Conservation (phyloP, 352 stramenopile species). For the Globisporangium radiosum region DNA sequence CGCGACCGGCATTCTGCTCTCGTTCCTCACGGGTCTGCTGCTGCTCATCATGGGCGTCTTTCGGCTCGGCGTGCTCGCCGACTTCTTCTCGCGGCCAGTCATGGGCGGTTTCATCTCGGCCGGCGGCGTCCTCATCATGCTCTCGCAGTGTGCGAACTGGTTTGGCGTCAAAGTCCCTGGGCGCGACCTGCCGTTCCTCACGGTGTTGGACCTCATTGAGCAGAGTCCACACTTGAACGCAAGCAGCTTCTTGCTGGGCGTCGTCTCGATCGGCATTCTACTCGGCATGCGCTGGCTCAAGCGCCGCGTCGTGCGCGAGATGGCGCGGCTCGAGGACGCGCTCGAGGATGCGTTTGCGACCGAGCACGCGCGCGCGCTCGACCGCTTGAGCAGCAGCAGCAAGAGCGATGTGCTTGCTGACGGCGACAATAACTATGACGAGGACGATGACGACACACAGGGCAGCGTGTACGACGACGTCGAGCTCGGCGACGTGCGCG, state of each 20-base stretch:
- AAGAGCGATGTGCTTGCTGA: conserved; percentile 9
- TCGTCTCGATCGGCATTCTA: conserved; percentile 47
- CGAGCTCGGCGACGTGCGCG: conserved; percentile 12
- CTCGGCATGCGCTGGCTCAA: conserved; percentile 38
- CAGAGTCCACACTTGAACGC: conserved; percentile 62
- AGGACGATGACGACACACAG: conserved; percentile 17
- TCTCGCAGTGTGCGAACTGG: conserved; percentile 84
- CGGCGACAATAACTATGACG: conserved; percentile 12
- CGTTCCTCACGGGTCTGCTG: conserved; percentile 71
- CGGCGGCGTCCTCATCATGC: conserved; percentile 87
- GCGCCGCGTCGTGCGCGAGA: conserved; percentile 36
- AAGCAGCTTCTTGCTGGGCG: conserved; percentile 59
- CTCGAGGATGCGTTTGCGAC: conserved; percentile 38
- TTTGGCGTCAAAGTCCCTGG: conserved; percentile 65
- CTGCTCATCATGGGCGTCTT: conserved; percentile 80
- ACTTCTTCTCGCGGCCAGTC: conserved; percentile 87
- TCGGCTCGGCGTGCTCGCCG: conserved; percentile 74
- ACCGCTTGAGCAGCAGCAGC: conserved; percentile 19
- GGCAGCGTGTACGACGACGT: conserved; percentile 20
- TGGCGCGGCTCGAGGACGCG: conserved; percentile 24
- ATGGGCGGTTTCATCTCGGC: conserved; percentile 89
- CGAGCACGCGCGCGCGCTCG: conserved; percentile 32
- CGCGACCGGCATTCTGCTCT: conserved; percentile 41
- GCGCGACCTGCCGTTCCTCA: conserved; percentile 51
- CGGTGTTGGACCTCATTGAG: conserved; percentile 47